Base-by-base conservation (phyloP, 169 alveolate genomes). In the Babesia divergens region DNA sequence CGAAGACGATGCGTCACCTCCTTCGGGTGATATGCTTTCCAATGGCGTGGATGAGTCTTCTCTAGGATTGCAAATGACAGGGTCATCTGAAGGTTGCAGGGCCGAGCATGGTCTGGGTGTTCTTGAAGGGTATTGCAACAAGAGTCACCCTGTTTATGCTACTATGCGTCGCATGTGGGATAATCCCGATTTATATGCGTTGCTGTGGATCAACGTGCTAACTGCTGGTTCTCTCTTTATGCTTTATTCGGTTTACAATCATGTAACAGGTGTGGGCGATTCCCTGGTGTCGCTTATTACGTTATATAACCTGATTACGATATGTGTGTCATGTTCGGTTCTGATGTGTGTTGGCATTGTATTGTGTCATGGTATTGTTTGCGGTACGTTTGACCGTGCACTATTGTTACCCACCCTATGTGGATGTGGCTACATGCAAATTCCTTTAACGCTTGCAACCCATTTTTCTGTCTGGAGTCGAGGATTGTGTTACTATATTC, bases 351-450 rank as follows among this genome's bases (percentile, higher is more conserved):
- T 34, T 1, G 47, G 34, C 24, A 62, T 75, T n/a, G 32, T 14
- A 29, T 9, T 31, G 8, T 65, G 70, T 37, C 35, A 50, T 18
- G 35, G 20, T 6, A 14, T 35, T 32, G n/a, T 56, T 16, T 18
- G 49, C 26, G 69, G 71, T 22, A n/a, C 11, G 11, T 35, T 32
- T 22, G 22, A 43, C 18, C 26, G 29, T 11, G 26, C n/a, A n/a
- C 26, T 13, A 4, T 54, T 42, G 42, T 3, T 75, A n/a, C 52
- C 70, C 14, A 4, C 47, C n/a, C 24, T 75, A 16, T 64, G 56
- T 2, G 55, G 50, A 5, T 38, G 51, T 3, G 85, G 85, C 20
- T 75, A 75, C 62, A 75, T 69, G 50, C 85, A 66, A 43, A 75
- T 75, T 24, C 85, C 85, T 13, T 37, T 75, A n/a, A n/a, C n/a